Base-by-base conservation (phyloP, 169 alveolate genomes). In the Neospora caninum region DNA sequence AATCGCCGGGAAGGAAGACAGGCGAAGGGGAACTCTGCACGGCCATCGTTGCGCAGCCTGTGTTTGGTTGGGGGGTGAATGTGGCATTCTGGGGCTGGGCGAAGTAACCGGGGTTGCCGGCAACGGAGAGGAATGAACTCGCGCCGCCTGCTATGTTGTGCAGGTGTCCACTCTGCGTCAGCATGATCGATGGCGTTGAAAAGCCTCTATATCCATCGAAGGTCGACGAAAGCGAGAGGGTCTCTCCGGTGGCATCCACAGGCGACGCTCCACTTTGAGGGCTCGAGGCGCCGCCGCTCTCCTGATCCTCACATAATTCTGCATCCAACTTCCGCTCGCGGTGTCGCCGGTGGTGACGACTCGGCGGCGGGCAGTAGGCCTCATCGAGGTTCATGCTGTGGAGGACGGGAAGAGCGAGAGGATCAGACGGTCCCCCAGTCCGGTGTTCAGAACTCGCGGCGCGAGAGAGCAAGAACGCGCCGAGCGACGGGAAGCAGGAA, bases 301-400 rank as follows among this genome's bases (percentile, higher is more conserved):
- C 22, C 39, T 25, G 43, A 38, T n/a, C 86, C 45, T 4, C 58
- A 49, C 58, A 49, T 4, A 16, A 2, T 2, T 78, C 86, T 20
- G 38, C 39, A n/a, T 78, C 45, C 27, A n/a, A 78, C 45, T 78
- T 78, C 43, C 45, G 39, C 86, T 78, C 86, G 49, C 45, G 39
- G 45, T 78, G 86, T 43, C 86, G 86, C 10, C 86, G 18, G 42
- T 78, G 86, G 42, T 78, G 86, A n/a, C 86, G 86, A n/a, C 49
- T 36, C 18, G 86, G 86, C 86, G 86, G 86, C 86, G 86, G 86
- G 27, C 86, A 78, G 45, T n/a, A n/a, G 29, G 86, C 45, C 10
- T 78, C 86, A 43, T 78, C 86, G 27, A n/a, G n/a, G n/a, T 43
- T 78, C 86, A 78, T 78, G 39, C n/a, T 78, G 20, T 2, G 29